Base-by-base conservation (phyloP, 805 yeast genomes). In the Nakazawaea populi region DNA sequence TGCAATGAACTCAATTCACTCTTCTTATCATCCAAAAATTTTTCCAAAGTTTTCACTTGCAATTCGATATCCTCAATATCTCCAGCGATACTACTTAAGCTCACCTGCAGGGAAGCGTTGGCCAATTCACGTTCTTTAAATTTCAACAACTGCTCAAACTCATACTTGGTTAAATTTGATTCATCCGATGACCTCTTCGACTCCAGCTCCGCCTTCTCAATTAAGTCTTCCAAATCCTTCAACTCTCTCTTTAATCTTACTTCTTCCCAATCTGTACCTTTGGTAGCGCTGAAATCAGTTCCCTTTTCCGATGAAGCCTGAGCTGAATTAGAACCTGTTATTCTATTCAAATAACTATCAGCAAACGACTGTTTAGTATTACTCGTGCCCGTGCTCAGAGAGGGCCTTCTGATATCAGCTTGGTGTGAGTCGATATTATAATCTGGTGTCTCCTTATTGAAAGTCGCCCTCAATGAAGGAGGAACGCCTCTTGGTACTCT, bases 401-500 rank as follows among this genome's bases (percentile, higher is more conserved):
- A 36, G 14, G 64, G 58, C 49, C 55, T 59, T 12, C 48, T 32
- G 8, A 42, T 36, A 47, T 75, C 69, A 2, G 79, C 77, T 59
- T 82, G 85, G 44, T 70, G 70, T 4, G 87, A 78, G 31, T 73
- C 74, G 35, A 85, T 56, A 58, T 84, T 83, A 62, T 85, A 89
- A 52, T 82, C 83, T 12, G 96, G 94, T 34, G 77, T 77, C 57
- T 87, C 91, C 69, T 89, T 89, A 40, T 88, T 87, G 66, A 91
- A 92, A 0, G 97, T 88, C 12, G 97, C 97, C 42, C 96, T 77
- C 56, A 94, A 72, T 5, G 94, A 82, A 1, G 91, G 87, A 18
- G 99, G 99, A n/a, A 94, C 90, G n/a, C 90, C 85, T 52, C 94
- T 75, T 40, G 99, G 99, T 29, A 94, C 83, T 49, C 92, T 76